A percentile compares a stretch with the other conserved stretches of the same genome.
Conservation (phyloP, 192 early-diverging fungal species). For the Coemansia sp. region DNA sequence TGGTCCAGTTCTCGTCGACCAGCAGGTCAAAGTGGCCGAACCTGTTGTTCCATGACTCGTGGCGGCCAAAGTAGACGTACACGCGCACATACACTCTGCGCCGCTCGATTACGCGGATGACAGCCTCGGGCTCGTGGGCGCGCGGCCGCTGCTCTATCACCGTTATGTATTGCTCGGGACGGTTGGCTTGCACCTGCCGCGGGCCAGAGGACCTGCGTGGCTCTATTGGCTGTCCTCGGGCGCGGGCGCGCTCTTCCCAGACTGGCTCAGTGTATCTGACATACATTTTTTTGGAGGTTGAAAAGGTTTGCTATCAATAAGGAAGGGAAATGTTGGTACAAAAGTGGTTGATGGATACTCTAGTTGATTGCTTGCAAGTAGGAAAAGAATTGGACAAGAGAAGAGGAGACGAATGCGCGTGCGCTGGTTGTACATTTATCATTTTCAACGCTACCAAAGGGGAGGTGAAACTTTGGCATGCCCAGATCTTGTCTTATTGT, state of each 20-base stretch:
- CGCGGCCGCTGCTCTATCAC: neutral
- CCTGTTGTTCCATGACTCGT: neutral
- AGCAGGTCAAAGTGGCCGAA: slow-evolving; percentile 7
- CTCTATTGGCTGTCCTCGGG: slow-evolving; percentile 23
- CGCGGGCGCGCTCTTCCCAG: slow-evolving; percentile 31
- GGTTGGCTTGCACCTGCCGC: slow-evolving; percentile 43
- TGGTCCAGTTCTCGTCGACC: neutral
- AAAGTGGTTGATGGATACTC: neutral
- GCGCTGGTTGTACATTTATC: too few species aligned
- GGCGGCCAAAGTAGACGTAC: slow-evolving; percentile 2
- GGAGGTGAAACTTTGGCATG: too few species aligned
- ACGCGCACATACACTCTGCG: neutral
- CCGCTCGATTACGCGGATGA: slow-evolving; percentile 1
- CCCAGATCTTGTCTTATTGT: neutral
- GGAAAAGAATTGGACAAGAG: neutral
- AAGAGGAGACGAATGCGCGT: too few species aligned
- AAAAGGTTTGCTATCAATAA: neutral
- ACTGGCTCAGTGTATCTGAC: slow-evolving; percentile 3
- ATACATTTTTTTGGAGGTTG: neutral
- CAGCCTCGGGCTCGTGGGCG: neutral
- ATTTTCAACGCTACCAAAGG: too few species aligned
- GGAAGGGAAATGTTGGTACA: neutral
- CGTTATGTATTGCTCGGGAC: slow-evolving; percentile 53
- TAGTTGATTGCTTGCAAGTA: neutral
- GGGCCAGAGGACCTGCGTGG: slow-evolving; percentile 48